Evolutionary conservation across 257 asterid species (phyloP).

Genomic region (Jacaranda copaia): DNA sequence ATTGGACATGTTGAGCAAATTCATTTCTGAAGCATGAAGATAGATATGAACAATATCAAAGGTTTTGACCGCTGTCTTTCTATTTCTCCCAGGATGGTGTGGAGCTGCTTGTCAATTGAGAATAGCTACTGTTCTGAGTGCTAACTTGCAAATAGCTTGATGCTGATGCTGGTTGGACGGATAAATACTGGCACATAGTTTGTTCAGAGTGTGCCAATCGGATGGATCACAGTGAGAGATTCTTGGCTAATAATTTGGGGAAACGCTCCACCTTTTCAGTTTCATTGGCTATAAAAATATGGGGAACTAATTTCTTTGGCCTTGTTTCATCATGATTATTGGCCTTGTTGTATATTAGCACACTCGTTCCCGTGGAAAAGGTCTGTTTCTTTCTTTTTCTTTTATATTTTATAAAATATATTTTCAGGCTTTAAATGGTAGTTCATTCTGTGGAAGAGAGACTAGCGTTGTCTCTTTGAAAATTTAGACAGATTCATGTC

Average conservation of each 20-base stretch:
- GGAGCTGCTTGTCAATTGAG: constrained; percentile 33
- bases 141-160: constrained; percentile 38
- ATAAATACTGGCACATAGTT: constrained; percentile 29
- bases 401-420: not conserved
- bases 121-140: constrained; percentile 29
- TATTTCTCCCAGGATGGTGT: constrained; percentile 33
- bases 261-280: constrained; percentile 31
- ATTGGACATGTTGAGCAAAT: not conserved
- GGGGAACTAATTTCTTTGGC: constrained; percentile 32
- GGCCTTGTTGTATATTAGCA: constrained; percentile 43
- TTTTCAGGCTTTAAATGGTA: not conserved
- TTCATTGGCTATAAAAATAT: constrained; percentile 14
- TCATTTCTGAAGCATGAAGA: not conserved
- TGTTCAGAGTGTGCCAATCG: not conserved
- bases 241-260: constrained; percentile 14
- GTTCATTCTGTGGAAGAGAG: not conserved
- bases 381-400: not conserved
- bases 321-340: constrained; percentile 24
- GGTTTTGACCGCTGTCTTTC: not conserved
- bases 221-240: constrained; percentile 25
- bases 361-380: constrained; percentile 10
- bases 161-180: constrained; percentile 33
- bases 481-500: constrained; percentile 5
- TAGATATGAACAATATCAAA: not conserved
- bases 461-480: not conserved